phyloP scores from a whole-genome alignment of 2,329 filamentous ascomycete genomes.

The Calonectria pauciramosa region DNA sequence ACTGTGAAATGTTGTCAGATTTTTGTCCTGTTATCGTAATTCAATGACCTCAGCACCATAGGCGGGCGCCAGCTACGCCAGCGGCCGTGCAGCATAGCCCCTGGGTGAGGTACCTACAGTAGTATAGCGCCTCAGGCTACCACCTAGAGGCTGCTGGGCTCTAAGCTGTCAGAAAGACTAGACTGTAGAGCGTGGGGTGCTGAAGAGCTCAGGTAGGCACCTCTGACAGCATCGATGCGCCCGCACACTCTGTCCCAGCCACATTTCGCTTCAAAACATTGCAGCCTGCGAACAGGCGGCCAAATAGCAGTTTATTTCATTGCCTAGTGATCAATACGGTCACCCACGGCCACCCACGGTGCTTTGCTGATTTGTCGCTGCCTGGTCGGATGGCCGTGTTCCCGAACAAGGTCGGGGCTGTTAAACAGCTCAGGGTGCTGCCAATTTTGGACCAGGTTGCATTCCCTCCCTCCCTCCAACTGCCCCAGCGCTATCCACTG shows the following conservation, averaged over 20 bases:
- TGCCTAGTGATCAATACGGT: background rate
- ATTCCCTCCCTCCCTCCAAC: constrained; percentile 37
- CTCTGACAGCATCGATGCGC: background rate
- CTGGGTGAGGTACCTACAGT: constrained; percentile 3
- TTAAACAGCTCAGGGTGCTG: constrained; percentile 33
- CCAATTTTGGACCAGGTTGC: constrained; percentile 45
- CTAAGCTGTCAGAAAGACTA: background rate
- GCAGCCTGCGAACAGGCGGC: constrained; percentile 14
- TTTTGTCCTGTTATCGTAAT: background rate
- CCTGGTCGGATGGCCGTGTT: constrained; percentile 25
- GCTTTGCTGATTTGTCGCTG: constrained; percentile 36
- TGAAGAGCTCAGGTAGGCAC: background rate
- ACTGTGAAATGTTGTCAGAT: background rate
- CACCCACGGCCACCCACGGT: background rate
- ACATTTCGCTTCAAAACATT: background rate
- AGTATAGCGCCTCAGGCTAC: background rate
- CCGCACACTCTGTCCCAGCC: background rate
- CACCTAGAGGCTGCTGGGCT: background rate
- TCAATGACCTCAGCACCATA: background rate
- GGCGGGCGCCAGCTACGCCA: constrained; percentile 2
- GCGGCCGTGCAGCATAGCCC: background rate
- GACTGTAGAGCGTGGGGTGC: background rate
- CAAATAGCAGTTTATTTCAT: background rate
- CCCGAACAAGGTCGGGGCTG: constrained; percentile 22
- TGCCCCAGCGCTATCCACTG: constrained; percentile 13